Percentiles rank a stretch among this genome's conserved stretches.
These are phyloP conservation scores for Cyclotella distinguenda DNA, from an alignment of 108 stramenopile genomes.

Conservation along the genomic window DNA sequence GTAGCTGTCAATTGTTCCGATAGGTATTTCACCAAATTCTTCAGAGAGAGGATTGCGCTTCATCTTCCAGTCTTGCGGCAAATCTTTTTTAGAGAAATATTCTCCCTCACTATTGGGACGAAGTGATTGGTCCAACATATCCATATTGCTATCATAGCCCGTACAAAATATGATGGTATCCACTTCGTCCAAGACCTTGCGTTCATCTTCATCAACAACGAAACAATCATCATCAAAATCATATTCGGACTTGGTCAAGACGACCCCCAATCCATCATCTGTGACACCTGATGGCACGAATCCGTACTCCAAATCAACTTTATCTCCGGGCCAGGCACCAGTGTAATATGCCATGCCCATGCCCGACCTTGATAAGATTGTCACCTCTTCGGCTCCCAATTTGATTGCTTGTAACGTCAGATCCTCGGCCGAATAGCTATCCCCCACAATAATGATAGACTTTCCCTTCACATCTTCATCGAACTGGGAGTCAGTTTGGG, in stretches of 20 bases:
- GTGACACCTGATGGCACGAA: conserved; percentile 5
- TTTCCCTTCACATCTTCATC: conserved; percentile 34
- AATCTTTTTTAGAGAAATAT: not conserved
- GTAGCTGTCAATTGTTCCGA: not conserved
- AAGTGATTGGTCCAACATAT: conserved; percentile 46
- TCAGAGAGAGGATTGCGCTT: conserved; percentile 1
- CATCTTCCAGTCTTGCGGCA: conserved; percentile 12
- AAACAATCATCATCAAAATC: not conserved
- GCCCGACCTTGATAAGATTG: conserved; percentile 26
- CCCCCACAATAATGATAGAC: conserved; percentile 54
- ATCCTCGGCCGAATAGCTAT: conserved; percentile 64
- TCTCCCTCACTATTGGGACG: not conserved
- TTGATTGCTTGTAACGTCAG: conserved; percentile 52
- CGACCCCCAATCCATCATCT: conserved; percentile 9
- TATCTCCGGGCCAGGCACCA: conserved; percentile 46
- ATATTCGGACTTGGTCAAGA: not conserved
- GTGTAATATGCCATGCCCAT: conserved; percentile 22
- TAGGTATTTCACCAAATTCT: conserved; percentile 16
- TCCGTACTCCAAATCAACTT: conserved; percentile 13
- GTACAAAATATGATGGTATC: conserved; percentile 60
- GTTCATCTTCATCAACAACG: conserved; percentile 3
- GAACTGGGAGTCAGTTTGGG: conserved; percentile 24
- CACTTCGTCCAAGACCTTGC: conserved; percentile 37
- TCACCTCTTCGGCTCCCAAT: conserved; percentile 41
- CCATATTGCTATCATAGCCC: conserved; percentile 41